Conservation (phyloP, 148 eudicot species). For the Chenopodium berlandieri region DNA sequence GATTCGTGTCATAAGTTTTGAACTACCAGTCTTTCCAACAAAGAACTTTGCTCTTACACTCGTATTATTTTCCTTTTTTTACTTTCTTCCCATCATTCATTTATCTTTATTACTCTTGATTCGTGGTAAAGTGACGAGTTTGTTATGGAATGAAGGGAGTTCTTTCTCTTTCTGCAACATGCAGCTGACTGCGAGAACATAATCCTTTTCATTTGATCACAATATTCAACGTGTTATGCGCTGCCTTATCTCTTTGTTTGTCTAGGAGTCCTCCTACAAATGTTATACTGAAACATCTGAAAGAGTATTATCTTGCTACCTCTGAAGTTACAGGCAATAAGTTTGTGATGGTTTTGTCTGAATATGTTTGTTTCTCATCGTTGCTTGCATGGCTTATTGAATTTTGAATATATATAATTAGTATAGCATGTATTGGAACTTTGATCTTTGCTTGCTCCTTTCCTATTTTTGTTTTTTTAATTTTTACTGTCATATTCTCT, state of each 20-base stretch:
- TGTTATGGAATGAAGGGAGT: neutral
- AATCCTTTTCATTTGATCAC: neutral
- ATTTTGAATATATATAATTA: neutral
- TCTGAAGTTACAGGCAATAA: neutral
- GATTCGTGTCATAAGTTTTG: neutral
- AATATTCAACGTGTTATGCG: neutral
- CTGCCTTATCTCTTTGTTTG: neutral
- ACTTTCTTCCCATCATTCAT: too few species aligned
- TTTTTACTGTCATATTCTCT: conserved; percentile 1
- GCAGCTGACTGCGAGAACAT: neutral
- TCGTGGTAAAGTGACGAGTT: too few species aligned
- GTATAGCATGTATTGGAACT: neutral
- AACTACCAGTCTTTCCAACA: neutral
- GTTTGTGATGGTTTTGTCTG: neutral
- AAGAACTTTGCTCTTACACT: neutral
- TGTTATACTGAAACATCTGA: neutral
- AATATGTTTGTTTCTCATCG: neutral
- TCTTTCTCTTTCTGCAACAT: neutral
- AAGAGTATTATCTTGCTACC: neutral
- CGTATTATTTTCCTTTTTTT: too few species aligned
- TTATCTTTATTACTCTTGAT: too few species aligned
- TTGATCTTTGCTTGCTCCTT: neutral
- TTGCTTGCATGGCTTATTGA: conserved; percentile 1
- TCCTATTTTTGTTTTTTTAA: neutral
- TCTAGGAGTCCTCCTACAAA: neutral